Conservation (phyloP, 805 yeast species). For the Ogataea naganishii region DNA sequence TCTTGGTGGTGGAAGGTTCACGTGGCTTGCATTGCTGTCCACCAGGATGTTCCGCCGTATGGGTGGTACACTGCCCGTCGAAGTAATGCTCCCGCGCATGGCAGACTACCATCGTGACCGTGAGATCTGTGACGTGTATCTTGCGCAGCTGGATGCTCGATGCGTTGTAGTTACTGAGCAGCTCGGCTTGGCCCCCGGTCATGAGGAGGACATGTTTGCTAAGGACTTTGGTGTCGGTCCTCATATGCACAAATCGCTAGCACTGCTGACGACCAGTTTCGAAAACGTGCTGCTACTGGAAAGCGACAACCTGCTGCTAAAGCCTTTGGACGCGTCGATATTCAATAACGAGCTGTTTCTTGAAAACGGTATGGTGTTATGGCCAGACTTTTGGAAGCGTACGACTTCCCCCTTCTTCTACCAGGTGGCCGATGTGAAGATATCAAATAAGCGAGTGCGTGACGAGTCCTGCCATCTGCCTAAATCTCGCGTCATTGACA, state of each 20-base stretch:
- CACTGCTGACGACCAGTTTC: constrained; percentile 34
- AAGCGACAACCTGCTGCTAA: constrained; percentile 35
- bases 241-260: constrained; percentile 26
- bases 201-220: constrained; percentile 31
- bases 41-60: constrained; percentile 39
- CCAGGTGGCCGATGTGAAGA: constrained; percentile 38
- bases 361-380: constrained; percentile 46
- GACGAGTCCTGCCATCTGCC: constrained; percentile 20
- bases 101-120: constrained; percentile 30
- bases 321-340: constrained; percentile 27
- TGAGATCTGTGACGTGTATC: constrained; percentile 37
- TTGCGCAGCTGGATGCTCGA: constrained; percentile 43
- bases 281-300: constrained; percentile 38
- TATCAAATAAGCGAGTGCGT: constrained; percentile 25
- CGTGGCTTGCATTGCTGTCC: constrained; percentile 51
- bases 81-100: constrained; percentile 32
- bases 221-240: constrained; percentile 27
- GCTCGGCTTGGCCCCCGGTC: constrained; percentile 26
- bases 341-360: constrained; percentile 39
- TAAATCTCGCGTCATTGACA: constrained; percentile 16
- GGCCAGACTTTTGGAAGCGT: constrained; percentile 84
- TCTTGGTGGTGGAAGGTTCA: constrained; percentile 53
- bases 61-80: constrained; percentile 38
- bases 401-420: constrained; percentile 66
- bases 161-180: constrained; percentile 49